Conservation (phyloP, 768 basidiomycete species). For the Tylopilus sp. region DNA sequence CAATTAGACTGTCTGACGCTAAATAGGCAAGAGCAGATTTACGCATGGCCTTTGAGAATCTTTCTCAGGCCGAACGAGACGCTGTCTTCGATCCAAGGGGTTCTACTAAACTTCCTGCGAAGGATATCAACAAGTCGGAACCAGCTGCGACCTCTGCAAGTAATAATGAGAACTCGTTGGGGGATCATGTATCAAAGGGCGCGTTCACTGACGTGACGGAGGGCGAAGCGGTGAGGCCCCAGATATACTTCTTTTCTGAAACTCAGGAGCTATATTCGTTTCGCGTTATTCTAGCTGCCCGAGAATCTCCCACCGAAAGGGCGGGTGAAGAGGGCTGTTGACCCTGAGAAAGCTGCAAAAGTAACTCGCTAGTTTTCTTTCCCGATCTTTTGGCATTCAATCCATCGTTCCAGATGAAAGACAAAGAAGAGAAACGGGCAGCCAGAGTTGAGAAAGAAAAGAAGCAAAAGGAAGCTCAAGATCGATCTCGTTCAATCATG, state of each 20-base stretch:
- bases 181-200: conserved; percentile 30
- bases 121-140: conserved; percentile 31
- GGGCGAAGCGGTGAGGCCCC: conserved; percentile 36
- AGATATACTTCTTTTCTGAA: background rate
- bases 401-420: conserved; percentile 53
- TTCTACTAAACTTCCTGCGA: conserved; percentile 30
- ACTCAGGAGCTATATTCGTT: background rate
- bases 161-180: background rate
- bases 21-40: conserved; percentile 59
- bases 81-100: conserved; percentile 54
- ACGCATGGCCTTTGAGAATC: conserved; percentile 48
- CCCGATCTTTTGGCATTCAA: conserved; percentile 4
- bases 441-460: conserved; percentile 70
- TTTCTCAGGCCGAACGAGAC: conserved; percentile 56
- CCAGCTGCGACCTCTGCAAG: conserved; percentile 1
- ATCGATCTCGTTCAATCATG: conserved; percentile 74
- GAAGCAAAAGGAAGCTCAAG: conserved; percentile 65
- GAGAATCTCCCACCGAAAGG: conserved; percentile 30
- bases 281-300: conserved; percentile 11
- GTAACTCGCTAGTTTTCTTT: conserved; percentile 10
- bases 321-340: conserved; percentile 49
- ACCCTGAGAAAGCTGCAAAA: conserved; percentile 49
- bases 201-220: conserved; percentile 34
- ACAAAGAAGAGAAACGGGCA: conserved; percentile 61
- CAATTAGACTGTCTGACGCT: conserved; percentile 1